Base-by-base conservation (phyloP, 2,329 filamentous ascomycete species). In the Fusarium mangiferae region DNA sequence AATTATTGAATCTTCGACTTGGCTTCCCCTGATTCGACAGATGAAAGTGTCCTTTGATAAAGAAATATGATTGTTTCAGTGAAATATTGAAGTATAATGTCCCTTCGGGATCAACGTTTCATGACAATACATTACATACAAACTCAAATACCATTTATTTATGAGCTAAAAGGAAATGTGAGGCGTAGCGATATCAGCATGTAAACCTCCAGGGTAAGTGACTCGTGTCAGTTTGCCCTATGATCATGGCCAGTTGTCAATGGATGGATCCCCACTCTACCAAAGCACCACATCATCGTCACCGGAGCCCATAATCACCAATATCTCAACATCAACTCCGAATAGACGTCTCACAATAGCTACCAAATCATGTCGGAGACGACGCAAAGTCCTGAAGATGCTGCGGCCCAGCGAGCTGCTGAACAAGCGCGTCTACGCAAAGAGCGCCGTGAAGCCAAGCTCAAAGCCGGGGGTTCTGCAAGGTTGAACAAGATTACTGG, bases 371-470 rank as follows among this genome's bases (percentile, higher is more conserved):
- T 87, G 86, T 80, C 83, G 10, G 84, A 87, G 48, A 70, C 73
- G 46, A 74, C 77, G 33, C 75, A 80, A 46, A 81, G 80, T 20
- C 77, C 82, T 30, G 76, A 67, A 80, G 86, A 88, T 68, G 85
- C 85, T 4, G 87, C 86, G 5, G 84, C 87, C 20, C 83, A 85
- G 67, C 84, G 88, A 69, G 88, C 89, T 7, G 83, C 87, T 33
- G 90, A 92, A 73, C 91, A 94, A 82, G 91, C 92, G 42, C 90
- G 93, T 52, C 86, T 94, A 66, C 92, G 94, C 76, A 94, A 94
- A 82, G 93, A 95, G 81, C 90, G 93, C 44, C 89, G 93, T 55
- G 92, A 94, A 81, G 93, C 93, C 66, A 96, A 95, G 86, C 91
- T 95, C 83, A 90, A 88, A 77, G 90, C 91, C 56, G 91, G 92